phyloP scores from a whole-genome alignment of 2,329 filamentous ascomycete species.

The Beauveria bassiana region DNA sequence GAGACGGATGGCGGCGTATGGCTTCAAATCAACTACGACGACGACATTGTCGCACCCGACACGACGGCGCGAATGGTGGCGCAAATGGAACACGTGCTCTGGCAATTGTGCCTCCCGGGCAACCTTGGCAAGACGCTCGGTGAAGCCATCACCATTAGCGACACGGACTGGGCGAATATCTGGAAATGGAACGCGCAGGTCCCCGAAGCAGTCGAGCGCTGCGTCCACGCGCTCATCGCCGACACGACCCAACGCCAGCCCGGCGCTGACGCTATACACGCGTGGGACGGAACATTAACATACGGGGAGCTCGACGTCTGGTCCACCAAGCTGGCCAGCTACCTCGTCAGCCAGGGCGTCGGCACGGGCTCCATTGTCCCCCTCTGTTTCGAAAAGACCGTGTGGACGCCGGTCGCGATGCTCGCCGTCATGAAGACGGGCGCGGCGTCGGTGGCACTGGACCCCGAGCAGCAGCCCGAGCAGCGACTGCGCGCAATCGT shows the following conservation, averaged over 20 bases:
- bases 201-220: constrained; percentile 15
- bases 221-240: constrained; percentile 34
- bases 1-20: constrained; percentile 12
- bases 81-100: constrained; percentile 5
- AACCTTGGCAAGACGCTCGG: not conserved
- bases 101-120: not conserved
- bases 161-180: constrained; percentile 13
- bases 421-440: constrained; percentile 20
- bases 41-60: not conserved
- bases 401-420: constrained; percentile 18
- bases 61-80: not conserved
- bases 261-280: constrained; percentile 28
- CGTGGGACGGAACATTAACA: constrained; percentile 36
- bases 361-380: constrained; percentile 18
- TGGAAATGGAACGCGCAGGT: constrained; percentile 12
- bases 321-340: constrained; percentile 12
- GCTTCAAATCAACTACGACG: not conserved
- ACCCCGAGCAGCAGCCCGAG: constrained; percentile 15
- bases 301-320: constrained; percentile 27
- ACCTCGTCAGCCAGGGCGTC: constrained; percentile 18
- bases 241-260: constrained; percentile 27
- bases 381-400: constrained; percentile 21
- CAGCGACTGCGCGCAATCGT: constrained; percentile 15
- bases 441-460: constrained; percentile 21
- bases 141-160: not conserved